Conservation (phyloP, 202 grass and related monocot species). For the Schoenoplectus triqueter region DNA sequence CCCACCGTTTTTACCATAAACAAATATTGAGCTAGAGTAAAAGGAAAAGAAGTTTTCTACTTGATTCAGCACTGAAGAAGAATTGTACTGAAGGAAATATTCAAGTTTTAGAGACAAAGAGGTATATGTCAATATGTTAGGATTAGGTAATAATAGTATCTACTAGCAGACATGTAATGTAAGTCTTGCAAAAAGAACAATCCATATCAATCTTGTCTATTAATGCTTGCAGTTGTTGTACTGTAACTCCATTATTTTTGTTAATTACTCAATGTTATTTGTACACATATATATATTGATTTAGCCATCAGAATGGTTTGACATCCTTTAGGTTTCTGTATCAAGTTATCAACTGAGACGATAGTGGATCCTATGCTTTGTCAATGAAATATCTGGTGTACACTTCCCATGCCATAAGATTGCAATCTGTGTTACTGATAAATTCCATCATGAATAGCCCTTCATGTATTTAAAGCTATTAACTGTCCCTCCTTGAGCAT, state of each 20-base stretch:
- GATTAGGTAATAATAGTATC: neutral
- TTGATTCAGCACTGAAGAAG: neutral
- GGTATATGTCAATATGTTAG: neutral
- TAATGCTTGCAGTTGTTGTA: too few relatives aligned
- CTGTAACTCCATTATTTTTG: too few relatives aligned
- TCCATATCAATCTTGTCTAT: too few relatives aligned
- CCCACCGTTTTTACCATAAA: neutral
- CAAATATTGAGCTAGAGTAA: neutral
- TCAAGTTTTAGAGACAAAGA: too few relatives aligned
- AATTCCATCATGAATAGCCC: too few relatives aligned
- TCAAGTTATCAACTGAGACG: constrained; percentile 42
- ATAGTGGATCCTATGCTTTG: constrained; percentile 74
- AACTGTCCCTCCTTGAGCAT: too few relatives aligned
- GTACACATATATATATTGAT: constrained; percentile 9
- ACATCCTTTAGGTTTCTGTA: constrained; percentile 70
- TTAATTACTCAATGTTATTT: neutral
- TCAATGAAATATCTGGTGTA: constrained; percentile 43
- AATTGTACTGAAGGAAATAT: neutral
- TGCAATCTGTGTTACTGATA: too few relatives aligned
- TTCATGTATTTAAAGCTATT: too few relatives aligned
- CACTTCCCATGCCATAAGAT: too few relatives aligned
- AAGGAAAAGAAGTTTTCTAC: constrained; percentile 25
- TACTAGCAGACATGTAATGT: too few relatives aligned
- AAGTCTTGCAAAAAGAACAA: too few relatives aligned
- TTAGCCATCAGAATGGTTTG: constrained; percentile 31